Conservation (phyloP, 768 basidiomycete genomes). For the Suillus subaureus region DNA sequence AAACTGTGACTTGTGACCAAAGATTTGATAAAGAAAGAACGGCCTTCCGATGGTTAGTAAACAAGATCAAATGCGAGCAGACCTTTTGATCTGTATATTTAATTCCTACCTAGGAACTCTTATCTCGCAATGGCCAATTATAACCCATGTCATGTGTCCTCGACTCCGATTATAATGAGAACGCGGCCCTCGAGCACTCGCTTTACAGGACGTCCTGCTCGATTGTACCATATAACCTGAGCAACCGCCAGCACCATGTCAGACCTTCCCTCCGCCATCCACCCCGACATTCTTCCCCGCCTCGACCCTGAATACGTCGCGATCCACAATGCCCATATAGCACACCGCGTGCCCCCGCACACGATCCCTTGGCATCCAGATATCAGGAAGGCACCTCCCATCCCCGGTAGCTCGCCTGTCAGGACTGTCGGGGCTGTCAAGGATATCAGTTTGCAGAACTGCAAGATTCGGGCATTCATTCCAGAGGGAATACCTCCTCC, state of each 20-base stretch:
- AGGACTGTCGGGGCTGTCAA: conserved; percentile 53
- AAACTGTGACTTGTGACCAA: background rate
- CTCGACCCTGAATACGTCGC: conserved; percentile 67
- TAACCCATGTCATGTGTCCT: background rate
- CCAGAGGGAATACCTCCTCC: conserved; percentile 52
- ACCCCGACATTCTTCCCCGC: conserved; percentile 55
- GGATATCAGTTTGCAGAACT: conserved; percentile 51
- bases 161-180: background rate
- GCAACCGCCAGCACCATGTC: conserved; percentile 13
- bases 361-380: conserved; percentile 63
- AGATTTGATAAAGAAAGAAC: background rate
- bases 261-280: conserved; percentile 48
- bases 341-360: conserved; percentile 49
- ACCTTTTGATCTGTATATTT: background rate
- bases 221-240: background rate
- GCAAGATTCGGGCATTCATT: conserved; percentile 62
- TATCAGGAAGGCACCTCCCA: conserved; percentile 50
- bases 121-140: conserved; percentile 1
- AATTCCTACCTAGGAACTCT: background rate
- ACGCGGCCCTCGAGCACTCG: background rate
- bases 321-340: conserved; percentile 55
- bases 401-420: conserved; percentile 57
- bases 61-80: background rate
- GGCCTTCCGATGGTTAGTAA: background rate
- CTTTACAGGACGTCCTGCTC: background rate